Percentiles rank a stretch among this genome's conserved stretches.
phyloP scores from a whole-genome alignment of 2,329 filamentous ascomycete genomes.

The Pestalotiopsis sp. region DNA sequence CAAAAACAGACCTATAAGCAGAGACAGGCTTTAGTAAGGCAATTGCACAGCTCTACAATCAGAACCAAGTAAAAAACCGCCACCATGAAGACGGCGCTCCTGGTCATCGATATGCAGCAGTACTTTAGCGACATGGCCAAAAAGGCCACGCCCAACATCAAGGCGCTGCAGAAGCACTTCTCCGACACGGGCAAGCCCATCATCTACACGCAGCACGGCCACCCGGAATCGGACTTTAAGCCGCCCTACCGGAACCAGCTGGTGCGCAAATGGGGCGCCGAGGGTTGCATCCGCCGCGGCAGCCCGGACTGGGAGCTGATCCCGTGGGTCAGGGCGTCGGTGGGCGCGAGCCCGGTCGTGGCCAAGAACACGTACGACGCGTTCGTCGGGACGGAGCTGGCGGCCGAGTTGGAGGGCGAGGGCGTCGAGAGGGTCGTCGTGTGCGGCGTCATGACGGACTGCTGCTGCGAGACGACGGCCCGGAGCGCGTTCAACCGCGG shows the following conservation, averaged over 20 bases:
- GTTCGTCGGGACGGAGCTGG: conserved; percentile 36
- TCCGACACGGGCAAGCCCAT: conserved; percentile 24
- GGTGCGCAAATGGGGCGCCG: conserved; percentile 37
- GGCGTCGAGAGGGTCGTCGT: conserved; percentile 35
- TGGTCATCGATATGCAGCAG: conserved; percentile 42
- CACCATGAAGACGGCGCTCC: conserved; percentile 32
- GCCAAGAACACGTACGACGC: conserved; percentile 43
- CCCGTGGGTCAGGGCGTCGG: conserved; percentile 21
- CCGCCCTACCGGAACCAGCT: conserved; percentile 36
- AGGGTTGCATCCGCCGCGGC: conserved; percentile 31
- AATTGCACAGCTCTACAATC: not conserved
- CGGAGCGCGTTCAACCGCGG: conserved; percentile 39
- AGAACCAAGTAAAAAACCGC: not conserved
- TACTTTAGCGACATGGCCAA: conserved; percentile 36
- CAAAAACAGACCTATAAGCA: not conserved
- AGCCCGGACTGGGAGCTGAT: conserved; percentile 34
- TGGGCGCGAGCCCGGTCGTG: conserved; percentile 22
- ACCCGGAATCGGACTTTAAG: conserved; percentile 32
- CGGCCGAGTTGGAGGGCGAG: conserved; percentile 24
- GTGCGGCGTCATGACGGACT: conserved; percentile 44
- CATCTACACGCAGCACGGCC: conserved; percentile 42
- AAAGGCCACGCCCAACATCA: conserved; percentile 34
- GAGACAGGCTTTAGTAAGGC: not conserved
- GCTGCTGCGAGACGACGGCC: conserved; percentile 40
- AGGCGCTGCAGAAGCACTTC: conserved; percentile 25